Percentiles rank a stretch among this genome's conserved stretches.
These are phyloP conservation scores for Apiospora rasikravindrae DNA, from an alignment of 2,329 filamentous ascomycete species.

Conservation along the genomic window DNA sequence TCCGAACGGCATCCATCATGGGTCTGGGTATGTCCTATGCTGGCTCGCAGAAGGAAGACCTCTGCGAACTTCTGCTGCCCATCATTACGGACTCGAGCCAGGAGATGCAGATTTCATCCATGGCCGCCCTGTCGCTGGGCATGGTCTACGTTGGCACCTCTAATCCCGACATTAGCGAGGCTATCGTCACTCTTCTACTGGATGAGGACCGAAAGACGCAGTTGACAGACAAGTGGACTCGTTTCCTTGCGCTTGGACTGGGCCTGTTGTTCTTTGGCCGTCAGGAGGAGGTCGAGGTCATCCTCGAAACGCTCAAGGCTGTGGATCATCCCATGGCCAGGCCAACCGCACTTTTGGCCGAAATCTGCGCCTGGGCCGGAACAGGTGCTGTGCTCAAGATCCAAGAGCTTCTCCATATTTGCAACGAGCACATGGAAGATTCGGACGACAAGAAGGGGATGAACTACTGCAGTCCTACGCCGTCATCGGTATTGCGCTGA, in stretches of 20 bases:
- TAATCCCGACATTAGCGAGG: constrained; percentile 87
- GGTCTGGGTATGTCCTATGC: constrained; percentile 94
- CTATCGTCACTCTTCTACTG: constrained; percentile 89
- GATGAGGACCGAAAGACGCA: constrained; percentile 91
- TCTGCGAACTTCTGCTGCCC: constrained; percentile 84
- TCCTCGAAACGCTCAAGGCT: constrained; percentile 93
- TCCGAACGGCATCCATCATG: constrained; percentile 90
- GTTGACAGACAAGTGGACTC: constrained; percentile 97
- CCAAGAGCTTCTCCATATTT: constrained; percentile 95
- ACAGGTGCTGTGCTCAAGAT: constrained; percentile 97
- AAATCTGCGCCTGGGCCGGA: constrained; percentile 97
- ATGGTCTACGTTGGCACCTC: constrained; percentile 93
- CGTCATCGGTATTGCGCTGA: constrained; percentile 89
- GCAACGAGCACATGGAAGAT: constrained; percentile 96
- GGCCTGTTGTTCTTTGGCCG: constrained; percentile 94
- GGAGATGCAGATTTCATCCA: constrained; percentile 94
- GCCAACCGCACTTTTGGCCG: constrained; percentile 90
- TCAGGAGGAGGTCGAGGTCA: constrained; percentile 98
- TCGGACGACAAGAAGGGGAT: constrained; percentile 94
- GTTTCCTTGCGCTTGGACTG: constrained; percentile 92
- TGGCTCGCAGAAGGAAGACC: constrained; percentile 87
- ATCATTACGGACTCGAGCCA: constrained; percentile 83
- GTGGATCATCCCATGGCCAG: constrained; percentile 97
- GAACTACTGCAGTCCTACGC: constrained; percentile 96
- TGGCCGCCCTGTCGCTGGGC: constrained; percentile 90